Conservation (phyloP, 768 basidiomycete genomes). For the Termitomyces sp. region DNA sequence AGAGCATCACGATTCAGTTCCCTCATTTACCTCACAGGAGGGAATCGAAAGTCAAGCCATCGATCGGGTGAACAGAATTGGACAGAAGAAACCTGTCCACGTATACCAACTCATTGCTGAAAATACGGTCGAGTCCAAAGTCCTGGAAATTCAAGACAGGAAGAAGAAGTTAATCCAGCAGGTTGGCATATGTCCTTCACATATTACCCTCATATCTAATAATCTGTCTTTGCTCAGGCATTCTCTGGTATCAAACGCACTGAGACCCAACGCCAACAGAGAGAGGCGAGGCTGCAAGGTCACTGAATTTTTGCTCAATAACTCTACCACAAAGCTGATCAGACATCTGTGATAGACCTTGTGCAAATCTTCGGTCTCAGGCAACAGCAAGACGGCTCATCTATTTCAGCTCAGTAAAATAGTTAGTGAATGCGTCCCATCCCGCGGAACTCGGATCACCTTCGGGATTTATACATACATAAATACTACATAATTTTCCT, state of each 20-base stretch:
- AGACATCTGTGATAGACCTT: conserved; percentile 43
- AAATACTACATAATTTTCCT: not conserved
- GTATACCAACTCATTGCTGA: conserved; percentile 91
- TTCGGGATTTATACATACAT: not conserved
- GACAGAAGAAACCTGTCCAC: conserved; percentile 79
- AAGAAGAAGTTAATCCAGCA: conserved; percentile 81
- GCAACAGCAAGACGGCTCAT: conserved; percentile 10
- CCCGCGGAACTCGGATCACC: not conserved
- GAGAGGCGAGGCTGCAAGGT: conserved; percentile 84
- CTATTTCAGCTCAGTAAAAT: not conserved
- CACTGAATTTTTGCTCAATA: conserved; percentile 12
- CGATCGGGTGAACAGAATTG: conserved; percentile 80
- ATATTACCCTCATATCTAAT: not conserved
- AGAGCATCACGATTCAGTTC: conserved; percentile 8
- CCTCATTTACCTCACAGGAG: conserved; percentile 41
- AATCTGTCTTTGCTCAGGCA: conserved; percentile 45
- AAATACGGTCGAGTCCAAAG: conserved; percentile 85
- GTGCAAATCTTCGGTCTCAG: conserved; percentile 55
- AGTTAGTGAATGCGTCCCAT: too few relatives aligned
- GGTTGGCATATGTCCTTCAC: conserved; percentile 33
- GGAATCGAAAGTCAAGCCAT: conserved; percentile 86
- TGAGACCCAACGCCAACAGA: conserved; percentile 74
- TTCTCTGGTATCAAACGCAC: conserved; percentile 80
- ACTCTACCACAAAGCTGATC: not conserved
- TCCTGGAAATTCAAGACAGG: conserved; percentile 82